phyloP scores from a whole-genome alignment of 1,139 yeast species.

The Saccharomycopsis phalli region DNA sequence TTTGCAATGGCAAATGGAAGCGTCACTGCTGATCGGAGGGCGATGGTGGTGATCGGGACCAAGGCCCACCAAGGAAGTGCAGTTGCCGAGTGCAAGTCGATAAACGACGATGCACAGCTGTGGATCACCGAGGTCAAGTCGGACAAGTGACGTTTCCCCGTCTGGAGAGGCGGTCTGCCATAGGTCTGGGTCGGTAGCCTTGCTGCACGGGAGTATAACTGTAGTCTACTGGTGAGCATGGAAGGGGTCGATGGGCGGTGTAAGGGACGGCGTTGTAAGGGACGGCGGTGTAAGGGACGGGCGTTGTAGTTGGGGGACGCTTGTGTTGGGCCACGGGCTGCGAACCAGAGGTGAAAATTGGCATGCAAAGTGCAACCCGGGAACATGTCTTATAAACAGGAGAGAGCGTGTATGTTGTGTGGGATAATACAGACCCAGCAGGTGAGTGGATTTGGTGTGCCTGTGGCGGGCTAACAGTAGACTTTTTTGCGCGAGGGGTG shows the following conservation, averaged over 20 bases:
- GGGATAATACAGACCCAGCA: conserved; percentile 78
- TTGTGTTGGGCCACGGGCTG: too few relatives aligned
- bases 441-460: conserved; percentile 27
- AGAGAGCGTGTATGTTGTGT: conserved; percentile 96
- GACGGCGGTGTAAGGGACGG: too few relatives aligned
- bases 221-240: too few relatives aligned
- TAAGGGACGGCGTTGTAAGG: too few relatives aligned
- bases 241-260: too few relatives aligned
- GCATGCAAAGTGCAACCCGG: neutral
- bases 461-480: conserved; percentile 21
- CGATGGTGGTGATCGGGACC: conserved; percentile 66
- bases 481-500: conserved; percentile 80
- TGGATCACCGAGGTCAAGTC: conserved; percentile 21
- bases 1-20: conserved; percentile 72
- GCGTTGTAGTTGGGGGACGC: too few relatives aligned
- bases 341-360: too few relatives aligned
- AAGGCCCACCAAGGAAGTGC: conserved; percentile 80
- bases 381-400: conserved; percentile 26
- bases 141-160: conserved; percentile 6
- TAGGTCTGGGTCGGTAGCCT: too few relatives aligned
- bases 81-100: conserved; percentile 40
- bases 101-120: conserved; percentile 35
- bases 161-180: too few relatives aligned
- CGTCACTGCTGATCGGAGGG: conserved; percentile 57
- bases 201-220: too few relatives aligned